phyloP scores from a whole-genome alignment of 1,284 basidiomycete species.

The Abortiporus biennis region DNA sequence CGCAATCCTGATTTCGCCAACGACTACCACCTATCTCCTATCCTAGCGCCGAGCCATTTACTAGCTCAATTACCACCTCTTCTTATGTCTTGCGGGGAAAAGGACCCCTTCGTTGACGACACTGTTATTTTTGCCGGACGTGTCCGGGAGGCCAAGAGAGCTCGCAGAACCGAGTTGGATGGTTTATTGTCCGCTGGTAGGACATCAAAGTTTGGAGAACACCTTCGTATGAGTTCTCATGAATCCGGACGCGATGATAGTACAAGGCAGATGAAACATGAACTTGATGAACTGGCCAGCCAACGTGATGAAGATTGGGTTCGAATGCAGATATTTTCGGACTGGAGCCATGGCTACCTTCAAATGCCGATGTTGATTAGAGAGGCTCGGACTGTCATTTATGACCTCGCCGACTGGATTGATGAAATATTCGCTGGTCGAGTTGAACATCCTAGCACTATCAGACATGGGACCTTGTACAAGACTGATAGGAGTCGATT shows the following conservation, averaged over 20 bases:
- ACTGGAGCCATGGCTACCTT: slow-evolving; percentile 91
- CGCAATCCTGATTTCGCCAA: slow-evolving; percentile 90
- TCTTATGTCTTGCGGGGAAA: slow-evolving; percentile 90
- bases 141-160: slow-evolving; percentile 86
- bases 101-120: slow-evolving; percentile 95
- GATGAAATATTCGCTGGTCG: slow-evolving; percentile 63
- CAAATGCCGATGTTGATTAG: slow-evolving; percentile 90
- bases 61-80: slow-evolving; percentile 92
- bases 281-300: slow-evolving; percentile 50
- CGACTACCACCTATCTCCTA: slow-evolving; percentile 94
- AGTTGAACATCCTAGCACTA: slow-evolving; percentile 2
- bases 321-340: slow-evolving; percentile 86
- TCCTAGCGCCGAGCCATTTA: slow-evolving; percentile 79
- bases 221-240: slow-evolving; percentile 37
- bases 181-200: slow-evolving; percentile 42
- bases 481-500: neutral
- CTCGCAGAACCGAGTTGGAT: slow-evolving; percentile 66
- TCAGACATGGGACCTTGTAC: slow-evolving; percentile 1
- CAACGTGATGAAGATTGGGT: slow-evolving; percentile 95
- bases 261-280: slow-evolving; percentile 40
- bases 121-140: slow-evolving; percentile 93
- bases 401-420: slow-evolving; percentile 93
- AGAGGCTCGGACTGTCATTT: slow-evolving; percentile 78
- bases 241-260: slow-evolving; percentile 26
- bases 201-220: slow-evolving; percentile 52